Evolutionary conservation across 106 monocot species (phyloP).

Genomic region (Chionographis japonica): DNA sequence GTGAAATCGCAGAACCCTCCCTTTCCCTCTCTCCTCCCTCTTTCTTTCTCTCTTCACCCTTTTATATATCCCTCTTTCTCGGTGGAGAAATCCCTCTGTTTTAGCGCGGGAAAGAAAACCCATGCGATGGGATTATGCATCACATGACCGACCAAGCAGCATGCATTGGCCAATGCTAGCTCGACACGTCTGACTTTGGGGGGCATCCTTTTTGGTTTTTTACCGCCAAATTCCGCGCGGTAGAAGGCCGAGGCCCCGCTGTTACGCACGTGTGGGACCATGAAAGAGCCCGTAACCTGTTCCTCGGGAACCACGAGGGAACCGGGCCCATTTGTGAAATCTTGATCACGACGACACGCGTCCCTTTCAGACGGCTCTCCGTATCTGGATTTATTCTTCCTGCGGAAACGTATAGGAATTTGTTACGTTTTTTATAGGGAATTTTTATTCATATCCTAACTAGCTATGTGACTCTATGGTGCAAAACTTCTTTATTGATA

Average conservation of each 20-base stretch:
- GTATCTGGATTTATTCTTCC: no score
- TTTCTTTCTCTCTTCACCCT: conserved; percentile 4
- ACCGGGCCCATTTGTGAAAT: no score
- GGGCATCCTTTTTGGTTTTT: background rate
- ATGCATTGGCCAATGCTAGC: background rate
- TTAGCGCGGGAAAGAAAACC: conserved; percentile 19
- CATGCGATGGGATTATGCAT: conserved; percentile 1
- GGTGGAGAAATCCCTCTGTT: background rate
- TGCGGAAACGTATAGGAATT: no score
- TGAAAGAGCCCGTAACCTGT: no score
- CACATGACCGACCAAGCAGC: background rate
- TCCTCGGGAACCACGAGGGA: no score
- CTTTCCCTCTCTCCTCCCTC: background rate
- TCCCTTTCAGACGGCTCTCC: no score
- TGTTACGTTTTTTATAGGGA: no score
- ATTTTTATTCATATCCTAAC: no score
- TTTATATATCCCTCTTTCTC: background rate
- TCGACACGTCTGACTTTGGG: background rate
- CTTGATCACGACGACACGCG: no score
- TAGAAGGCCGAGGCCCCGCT: background rate
- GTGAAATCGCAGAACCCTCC: conserved; percentile 5
- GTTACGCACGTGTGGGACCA: background rate
- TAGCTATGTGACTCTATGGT: no score
- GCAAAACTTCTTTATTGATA: no score
- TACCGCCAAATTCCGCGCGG: conserved; percentile 15